A percentile compares a stretch with the other conserved stretches of the same genome.
Evolutionary conservation across 163 green algal species (phyloP).

Genomic region (Chlamydomonas reinhardtii): DNA sequence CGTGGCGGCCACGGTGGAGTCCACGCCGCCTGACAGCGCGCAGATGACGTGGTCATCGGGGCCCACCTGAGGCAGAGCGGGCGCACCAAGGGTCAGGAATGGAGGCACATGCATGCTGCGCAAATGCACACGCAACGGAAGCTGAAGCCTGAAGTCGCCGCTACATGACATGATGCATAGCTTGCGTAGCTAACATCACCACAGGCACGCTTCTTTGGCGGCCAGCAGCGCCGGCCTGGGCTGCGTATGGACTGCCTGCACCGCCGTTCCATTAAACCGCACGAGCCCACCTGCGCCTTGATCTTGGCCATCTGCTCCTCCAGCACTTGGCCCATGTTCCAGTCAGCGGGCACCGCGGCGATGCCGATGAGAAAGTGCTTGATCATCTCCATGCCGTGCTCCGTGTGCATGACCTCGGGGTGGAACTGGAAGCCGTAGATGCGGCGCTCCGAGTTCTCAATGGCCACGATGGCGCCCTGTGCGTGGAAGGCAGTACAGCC

Average conservation of each 20-base stretch:
- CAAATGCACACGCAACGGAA: too few relatives aligned
- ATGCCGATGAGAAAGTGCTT: constrained; percentile 93
- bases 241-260: too few relatives aligned
- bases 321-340: constrained; percentile 97
- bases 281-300: constrained; percentile 74
- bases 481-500: neutral
- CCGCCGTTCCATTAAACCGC: too few relatives aligned
- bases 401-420: constrained; percentile 95
- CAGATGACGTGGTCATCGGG: constrained; percentile 95
- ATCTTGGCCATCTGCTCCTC: constrained; percentile 93
- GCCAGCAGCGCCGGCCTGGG: too few relatives aligned
- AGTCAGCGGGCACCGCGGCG: constrained; percentile 82
- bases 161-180: too few relatives aligned
- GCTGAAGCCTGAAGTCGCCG: too few relatives aligned
- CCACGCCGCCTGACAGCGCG: constrained; percentile 97
- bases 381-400: constrained; percentile 88
- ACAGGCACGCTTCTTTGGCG: too few relatives aligned
- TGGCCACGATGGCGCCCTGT: constrained; percentile 93
- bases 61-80: constrained; percentile 78
- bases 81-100: neutral
- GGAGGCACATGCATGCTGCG: too few relatives aligned
- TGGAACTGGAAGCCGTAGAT: constrained; percentile 99
- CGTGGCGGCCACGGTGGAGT: constrained; percentile 97
- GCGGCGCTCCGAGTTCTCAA: constrained; percentile 83
- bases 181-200: too few relatives aligned